These are phyloP conservation scores for Ajuga reptans DNA, from an alignment of 305 asterid genomes.

Conservation along the genomic window DNA sequence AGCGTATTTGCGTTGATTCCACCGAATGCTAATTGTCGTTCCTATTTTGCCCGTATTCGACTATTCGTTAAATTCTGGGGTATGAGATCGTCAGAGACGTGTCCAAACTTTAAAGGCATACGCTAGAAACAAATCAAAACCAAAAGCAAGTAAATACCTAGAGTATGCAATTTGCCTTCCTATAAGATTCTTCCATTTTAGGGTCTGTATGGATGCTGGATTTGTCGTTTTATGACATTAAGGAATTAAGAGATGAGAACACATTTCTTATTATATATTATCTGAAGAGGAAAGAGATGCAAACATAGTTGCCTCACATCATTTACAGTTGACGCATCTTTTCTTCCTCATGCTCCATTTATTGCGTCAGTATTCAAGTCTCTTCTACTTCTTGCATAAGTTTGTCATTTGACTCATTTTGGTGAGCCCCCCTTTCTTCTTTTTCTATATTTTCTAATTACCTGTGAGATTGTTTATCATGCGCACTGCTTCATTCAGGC, in stretches of 20 bases:
- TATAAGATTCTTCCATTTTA: background rate
- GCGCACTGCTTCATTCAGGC: background rate
- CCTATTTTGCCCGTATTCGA: background rate
- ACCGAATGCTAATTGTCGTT: background rate
- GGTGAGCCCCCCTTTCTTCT: background rate
- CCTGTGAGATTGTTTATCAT: background rate
- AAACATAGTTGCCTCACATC: background rate
- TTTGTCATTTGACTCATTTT: background rate
- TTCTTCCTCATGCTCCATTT: background rate
- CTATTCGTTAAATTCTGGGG: slow-evolving; percentile 5
- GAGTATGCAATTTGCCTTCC: background rate
- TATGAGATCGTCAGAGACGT: background rate
- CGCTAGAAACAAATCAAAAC: background rate
- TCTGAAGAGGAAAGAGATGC: background rate
- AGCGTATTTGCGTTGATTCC: background rate
- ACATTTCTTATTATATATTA: background rate
- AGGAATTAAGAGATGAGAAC: background rate
- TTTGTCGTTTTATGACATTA: background rate
- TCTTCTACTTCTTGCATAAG: background rate
- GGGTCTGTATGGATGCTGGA: background rate
- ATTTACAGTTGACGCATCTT: background rate
- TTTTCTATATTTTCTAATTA: background rate
- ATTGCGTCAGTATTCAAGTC: background rate
- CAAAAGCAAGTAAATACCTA: background rate
- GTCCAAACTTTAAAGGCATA: background rate